phyloP scores from a whole-genome alignment of 2,329 filamentous ascomycete species.

The Pseudopyricularia cyperi region DNA sequence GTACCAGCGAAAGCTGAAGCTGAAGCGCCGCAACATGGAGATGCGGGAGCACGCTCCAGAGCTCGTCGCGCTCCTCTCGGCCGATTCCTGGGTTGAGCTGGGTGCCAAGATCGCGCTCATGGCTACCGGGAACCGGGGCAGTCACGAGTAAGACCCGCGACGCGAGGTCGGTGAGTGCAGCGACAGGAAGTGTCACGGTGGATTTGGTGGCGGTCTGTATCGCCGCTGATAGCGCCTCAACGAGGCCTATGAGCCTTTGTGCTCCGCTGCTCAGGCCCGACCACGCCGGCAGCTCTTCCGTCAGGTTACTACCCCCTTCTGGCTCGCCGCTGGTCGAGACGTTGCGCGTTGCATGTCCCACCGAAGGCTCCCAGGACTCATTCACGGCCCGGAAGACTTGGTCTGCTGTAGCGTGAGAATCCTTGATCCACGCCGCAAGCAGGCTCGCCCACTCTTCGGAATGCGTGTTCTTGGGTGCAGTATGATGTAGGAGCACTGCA shows the following conservation, averaged over 20 bases:
- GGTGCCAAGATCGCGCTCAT: slow-evolving; percentile 31
- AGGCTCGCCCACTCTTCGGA: slow-evolving; percentile 67
- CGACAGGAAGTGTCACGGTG: slow-evolving; percentile 54
- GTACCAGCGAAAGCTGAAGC: slow-evolving; percentile 43
- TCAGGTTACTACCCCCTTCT: slow-evolving; percentile 28
- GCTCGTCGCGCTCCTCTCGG: slow-evolving; percentile 67
- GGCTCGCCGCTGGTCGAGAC: slow-evolving; percentile 33
- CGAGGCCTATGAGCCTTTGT: slow-evolving; percentile 52
- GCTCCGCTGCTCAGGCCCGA: slow-evolving; percentile 59
- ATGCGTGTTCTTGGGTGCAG: slow-evolving; percentile 65
- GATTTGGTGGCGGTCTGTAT: slow-evolving; percentile 51
- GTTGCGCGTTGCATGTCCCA: slow-evolving; percentile 19
- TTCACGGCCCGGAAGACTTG: slow-evolving; percentile 65
- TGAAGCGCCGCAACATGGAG: slow-evolving; percentile 61
- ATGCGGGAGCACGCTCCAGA: slow-evolving; percentile 60
- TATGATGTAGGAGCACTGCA: slow-evolving; percentile 61
- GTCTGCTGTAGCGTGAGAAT: slow-evolving; percentile 60
- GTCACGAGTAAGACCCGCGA: slow-evolving; percentile 57
- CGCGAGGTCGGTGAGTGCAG: slow-evolving; percentile 53
- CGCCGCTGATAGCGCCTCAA: slow-evolving; percentile 52
- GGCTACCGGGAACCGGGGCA: slow-evolving; percentile 31
- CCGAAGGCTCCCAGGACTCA: slow-evolving; percentile 67
- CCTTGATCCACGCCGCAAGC: slow-evolving; percentile 46
- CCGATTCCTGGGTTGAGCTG: slow-evolving; percentile 60
- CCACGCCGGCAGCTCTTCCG: slow-evolving; percentile 54